These are phyloP conservation scores for Fusarium foetens DNA, from an alignment of 2,329 filamentous ascomycete species.

Conservation along the genomic window DNA sequence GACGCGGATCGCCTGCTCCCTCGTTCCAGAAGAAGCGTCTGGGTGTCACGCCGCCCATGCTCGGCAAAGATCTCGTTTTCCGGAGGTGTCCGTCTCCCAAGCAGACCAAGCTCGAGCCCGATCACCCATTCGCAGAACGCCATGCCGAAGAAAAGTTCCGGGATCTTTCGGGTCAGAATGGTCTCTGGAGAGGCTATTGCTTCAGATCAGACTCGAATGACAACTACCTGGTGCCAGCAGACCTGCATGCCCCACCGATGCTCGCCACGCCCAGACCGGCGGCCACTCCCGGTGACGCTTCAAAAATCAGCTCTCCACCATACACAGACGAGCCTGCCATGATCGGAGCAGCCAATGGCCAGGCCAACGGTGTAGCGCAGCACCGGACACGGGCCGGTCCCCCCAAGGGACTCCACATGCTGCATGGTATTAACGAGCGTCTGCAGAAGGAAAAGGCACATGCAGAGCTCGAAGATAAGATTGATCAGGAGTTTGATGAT, in stretches of 20 bases:
- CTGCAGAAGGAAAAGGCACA: slow-evolving; percentile 61
- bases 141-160: slow-evolving; percentile 61
- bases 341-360: slow-evolving; percentile 38
- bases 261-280: slow-evolving; percentile 61
- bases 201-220: slow-evolving; percentile 54
- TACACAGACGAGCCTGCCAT: slow-evolving; percentile 55
- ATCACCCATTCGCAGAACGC: slow-evolving; percentile 68
- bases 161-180: slow-evolving; percentile 66
- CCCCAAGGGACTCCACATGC: slow-evolving; percentile 59
- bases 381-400: slow-evolving; percentile 45
- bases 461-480: slow-evolving; percentile 63
- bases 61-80: slow-evolving; percentile 83
- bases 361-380: slow-evolving; percentile 37
- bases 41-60: slow-evolving; percentile 81
- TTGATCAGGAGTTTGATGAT: slow-evolving; percentile 78
- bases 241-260: slow-evolving; percentile 59
- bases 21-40: slow-evolving; percentile 60
- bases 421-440: slow-evolving; percentile 63
- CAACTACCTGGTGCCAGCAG: slow-evolving; percentile 54
- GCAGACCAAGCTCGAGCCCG: slow-evolving; percentile 83
- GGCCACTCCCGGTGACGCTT: slow-evolving; percentile 52
- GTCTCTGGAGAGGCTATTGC: slow-evolving; percentile 83
- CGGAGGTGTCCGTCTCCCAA: slow-evolving; percentile 85
- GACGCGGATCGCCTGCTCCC: slow-evolving; percentile 47
- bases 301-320: slow-evolving; percentile 52